These are phyloP conservation scores for Trametes meyenii DNA, from an alignment of 768 basidiomycete genomes.

Conservation along the genomic window DNA sequence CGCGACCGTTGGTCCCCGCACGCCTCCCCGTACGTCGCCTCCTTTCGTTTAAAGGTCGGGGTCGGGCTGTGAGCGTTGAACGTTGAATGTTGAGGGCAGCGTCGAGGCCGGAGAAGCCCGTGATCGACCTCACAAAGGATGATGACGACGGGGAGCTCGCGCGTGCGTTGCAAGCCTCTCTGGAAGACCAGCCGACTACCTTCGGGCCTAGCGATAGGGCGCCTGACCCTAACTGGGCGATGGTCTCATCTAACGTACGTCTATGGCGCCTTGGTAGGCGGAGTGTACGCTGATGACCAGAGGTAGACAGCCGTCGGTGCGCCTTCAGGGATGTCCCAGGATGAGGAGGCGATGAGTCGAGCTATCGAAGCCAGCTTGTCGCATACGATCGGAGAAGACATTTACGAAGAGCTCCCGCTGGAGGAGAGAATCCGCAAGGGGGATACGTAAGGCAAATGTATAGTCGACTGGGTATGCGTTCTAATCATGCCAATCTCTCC, in stretches of 20 bases:
- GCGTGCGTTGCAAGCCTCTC: constrained; percentile 56
- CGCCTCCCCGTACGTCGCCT: constrained; percentile 32
- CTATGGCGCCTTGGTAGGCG: neutral
- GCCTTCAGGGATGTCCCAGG: constrained; percentile 43
- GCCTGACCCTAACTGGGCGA: constrained; percentile 67
- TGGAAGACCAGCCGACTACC: constrained; percentile 45
- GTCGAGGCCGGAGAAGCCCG: constrained; percentile 33
- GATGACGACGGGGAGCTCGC: constrained; percentile 53
- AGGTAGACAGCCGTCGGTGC: constrained; percentile 38
- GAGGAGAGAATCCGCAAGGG: constrained; percentile 58
- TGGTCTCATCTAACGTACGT: constrained; percentile 69
- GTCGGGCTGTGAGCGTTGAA: neutral
- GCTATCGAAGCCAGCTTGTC: constrained; percentile 75
- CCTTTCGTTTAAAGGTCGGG: neutral
- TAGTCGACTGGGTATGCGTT: neutral
- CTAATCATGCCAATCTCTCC: neutral
- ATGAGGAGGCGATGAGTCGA: constrained; percentile 65
- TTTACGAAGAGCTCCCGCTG: constrained; percentile 52
- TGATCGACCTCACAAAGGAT: constrained; percentile 66
- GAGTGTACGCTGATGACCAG: constrained; percentile 8
- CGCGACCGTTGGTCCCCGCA: constrained; percentile 26
- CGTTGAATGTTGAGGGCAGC: constrained; percentile 26
- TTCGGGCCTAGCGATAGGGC: constrained; percentile 65
- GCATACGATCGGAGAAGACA: constrained; percentile 43
- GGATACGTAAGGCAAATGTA: constrained; percentile 48